These are phyloP conservation scores for Sporisorium graminicola DNA, from an alignment of 1,284 basidiomycete species.

Conservation along the genomic window DNA sequence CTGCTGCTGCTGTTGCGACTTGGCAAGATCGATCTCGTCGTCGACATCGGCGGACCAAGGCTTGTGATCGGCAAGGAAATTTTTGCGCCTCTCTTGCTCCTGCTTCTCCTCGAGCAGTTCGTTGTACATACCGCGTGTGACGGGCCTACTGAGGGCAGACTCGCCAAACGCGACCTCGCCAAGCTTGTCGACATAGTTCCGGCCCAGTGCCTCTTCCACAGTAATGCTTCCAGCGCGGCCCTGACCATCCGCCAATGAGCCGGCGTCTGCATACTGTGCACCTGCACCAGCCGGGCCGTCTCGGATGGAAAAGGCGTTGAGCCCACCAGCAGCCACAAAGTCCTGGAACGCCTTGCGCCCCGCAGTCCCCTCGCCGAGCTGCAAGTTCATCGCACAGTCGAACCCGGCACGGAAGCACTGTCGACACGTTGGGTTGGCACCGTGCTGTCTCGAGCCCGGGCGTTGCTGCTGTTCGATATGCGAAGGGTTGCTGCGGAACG, in stretches of 20 bases:
- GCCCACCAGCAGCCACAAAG: constrained; percentile 53
- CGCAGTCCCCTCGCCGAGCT: constrained; percentile 48
- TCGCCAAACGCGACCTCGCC: constrained; percentile 60
- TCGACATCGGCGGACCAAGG: constrained; percentile 30
- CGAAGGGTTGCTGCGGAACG: constrained; percentile 45
- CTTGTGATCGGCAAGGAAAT: constrained; percentile 26
- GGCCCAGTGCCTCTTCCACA: constrained; percentile 45
- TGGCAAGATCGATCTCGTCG: constrained; percentile 18
- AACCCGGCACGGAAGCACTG: constrained; percentile 58
- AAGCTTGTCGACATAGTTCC: constrained; percentile 58
- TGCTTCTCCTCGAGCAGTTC: constrained; percentile 57
- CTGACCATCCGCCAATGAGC: constrained; percentile 14
- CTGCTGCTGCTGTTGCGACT: constrained; percentile 6
- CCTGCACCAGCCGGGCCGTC: constrained; percentile 12
- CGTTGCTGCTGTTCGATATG: constrained; percentile 28
- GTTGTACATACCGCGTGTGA: constrained; percentile 54
- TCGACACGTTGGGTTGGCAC: constrained; percentile 36
- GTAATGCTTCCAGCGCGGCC: constrained; percentile 30
- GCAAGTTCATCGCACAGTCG: constrained; percentile 59
- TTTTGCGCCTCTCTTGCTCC: constrained; percentile 34
- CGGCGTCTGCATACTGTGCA: not conserved
- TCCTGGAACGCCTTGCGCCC: constrained; percentile 56
- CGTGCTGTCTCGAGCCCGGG: constrained; percentile 32
- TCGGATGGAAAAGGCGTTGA: constrained; percentile 48
- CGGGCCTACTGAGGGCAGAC: constrained; percentile 55